phyloP scores from a whole-genome alignment of 1,284 basidiomycete species.

The Boletus hoseneyae region DNA sequence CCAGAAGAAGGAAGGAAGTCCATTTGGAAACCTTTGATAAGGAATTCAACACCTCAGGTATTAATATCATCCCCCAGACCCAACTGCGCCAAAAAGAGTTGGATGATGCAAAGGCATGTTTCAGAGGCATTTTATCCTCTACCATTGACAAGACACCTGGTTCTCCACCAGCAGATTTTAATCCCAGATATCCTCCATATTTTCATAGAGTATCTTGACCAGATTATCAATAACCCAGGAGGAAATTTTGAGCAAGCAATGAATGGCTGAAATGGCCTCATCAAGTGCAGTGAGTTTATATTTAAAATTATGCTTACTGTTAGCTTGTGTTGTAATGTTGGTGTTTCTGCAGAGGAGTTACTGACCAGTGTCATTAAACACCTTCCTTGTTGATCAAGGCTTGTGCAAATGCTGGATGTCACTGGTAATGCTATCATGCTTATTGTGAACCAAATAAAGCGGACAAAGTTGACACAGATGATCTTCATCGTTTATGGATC shows the following conservation, averaged over 20 bases:
- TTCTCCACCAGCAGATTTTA: not conserved
- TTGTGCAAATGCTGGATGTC: not conserved
- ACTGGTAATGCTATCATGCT: not conserved
- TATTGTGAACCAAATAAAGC: not conserved
- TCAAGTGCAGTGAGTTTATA: slow-evolving; percentile 1
- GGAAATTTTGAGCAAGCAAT: not conserved
- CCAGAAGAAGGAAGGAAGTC: slow-evolving; percentile 1
- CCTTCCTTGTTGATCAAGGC: not conserved
- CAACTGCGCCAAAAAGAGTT: not conserved
- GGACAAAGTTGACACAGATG: no score
- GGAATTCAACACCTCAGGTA: not conserved
- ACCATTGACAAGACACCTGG: slow-evolving; percentile 2
- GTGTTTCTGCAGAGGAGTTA: not conserved
- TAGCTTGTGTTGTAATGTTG: no score
- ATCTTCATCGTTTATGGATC: slow-evolving; percentile 1
- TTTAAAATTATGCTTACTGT: no score
- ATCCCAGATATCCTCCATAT: not conserved
- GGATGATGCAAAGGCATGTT: not conserved
- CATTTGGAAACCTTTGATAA: not conserved
- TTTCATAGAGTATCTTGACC: not conserved
- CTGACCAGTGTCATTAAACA: not conserved
- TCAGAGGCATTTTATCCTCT: not conserved
- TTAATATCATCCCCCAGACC: not conserved
- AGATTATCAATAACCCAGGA: not conserved
- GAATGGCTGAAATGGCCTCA: slow-evolving; percentile 3